Conservation (phyloP, 225 moss, liverwort and hornwort genomes). For the Polytrichum formosum region DNA sequence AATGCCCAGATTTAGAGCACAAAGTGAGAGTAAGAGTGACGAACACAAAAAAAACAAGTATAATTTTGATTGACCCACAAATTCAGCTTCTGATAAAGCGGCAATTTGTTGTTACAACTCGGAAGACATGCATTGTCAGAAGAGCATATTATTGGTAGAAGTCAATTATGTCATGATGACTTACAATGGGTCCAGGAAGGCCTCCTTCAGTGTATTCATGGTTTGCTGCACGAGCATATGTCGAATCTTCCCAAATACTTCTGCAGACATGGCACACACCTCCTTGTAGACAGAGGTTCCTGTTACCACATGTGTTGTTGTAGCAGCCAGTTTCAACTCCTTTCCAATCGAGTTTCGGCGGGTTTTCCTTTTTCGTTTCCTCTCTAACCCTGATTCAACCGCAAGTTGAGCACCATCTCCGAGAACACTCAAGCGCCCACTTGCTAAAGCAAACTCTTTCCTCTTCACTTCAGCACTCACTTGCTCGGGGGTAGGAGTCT, state of each 20-base stretch:
- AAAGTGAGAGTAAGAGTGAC: no score
- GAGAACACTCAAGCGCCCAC: slow-evolving; percentile 40
- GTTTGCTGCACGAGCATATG: slow-evolving; percentile 69
- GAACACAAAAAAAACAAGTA: no score
- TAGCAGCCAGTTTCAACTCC: slow-evolving; percentile 22
- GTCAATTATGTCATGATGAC: slow-evolving; percentile 2
- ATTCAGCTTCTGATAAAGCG: no score
- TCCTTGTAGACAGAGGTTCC: slow-evolving; percentile 38
- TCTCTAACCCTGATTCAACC: slow-evolving; percentile 15
- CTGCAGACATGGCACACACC: slow-evolving; percentile 59
- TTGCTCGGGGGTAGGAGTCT: slow-evolving; percentile 78
- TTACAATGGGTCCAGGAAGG: slow-evolving; percentile 65
- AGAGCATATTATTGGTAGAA: no score
- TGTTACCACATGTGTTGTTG: slow-evolving; percentile 24
- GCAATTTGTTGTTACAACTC: no score
- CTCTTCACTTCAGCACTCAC: slow-evolving; percentile 50
- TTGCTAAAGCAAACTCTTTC: slow-evolving; percentile 56
- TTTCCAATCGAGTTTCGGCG: slow-evolving; percentile 28
- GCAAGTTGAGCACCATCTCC: slow-evolving; percentile 14
- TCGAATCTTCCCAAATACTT: slow-evolving; percentile 71
- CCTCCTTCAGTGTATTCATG: slow-evolving; percentile 59
- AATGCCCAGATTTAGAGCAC: no score
- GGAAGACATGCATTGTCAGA: no score
- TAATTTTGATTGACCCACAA: no score
- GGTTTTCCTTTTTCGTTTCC: slow-evolving; percentile 48